Evolutionary conservation across 208 protist species (phyloP), one percentile per base, ranked within the genome.

Genomic region (Wallacemonas sp.): DNA sequence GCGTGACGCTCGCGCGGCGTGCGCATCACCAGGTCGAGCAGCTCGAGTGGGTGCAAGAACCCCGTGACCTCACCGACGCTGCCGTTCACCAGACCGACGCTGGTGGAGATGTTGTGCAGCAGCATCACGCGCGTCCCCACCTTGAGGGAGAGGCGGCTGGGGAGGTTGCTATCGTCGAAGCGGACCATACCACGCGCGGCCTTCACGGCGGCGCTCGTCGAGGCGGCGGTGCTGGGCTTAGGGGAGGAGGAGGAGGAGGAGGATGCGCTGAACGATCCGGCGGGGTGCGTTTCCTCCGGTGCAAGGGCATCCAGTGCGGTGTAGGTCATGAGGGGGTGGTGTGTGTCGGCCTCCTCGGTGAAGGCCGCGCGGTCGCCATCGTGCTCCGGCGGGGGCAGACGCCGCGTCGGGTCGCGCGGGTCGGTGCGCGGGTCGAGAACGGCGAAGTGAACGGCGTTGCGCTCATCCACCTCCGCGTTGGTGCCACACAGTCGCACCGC

Each of bases 41-140:
- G 59, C 63, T 94, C 84, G n/a, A 89, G 49, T 3, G 87, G 84
- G 63, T 89, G 80, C 26, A 91, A 42, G 71, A 95, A 95, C n/a
- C 84, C 86, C 0, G 66, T 70, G 8, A 95, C 84, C 29, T 81
- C 74, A 2, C 84, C 87, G 5, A 91, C 79, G 14, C 72, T 77
- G 3, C 89, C 89, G 70, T 95, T 93, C 18, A 89, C 84, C n/a
- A 95, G 76, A n/a, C 71, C 68, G 18, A 81, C 20, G 23, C 54
- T 65, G 25, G 80, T 54, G n/a, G 79, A 76, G 48, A 95, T 67
- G 72, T 95, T 95, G 41, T 81, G 50, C 29, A 81, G 44, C 16
- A 93, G 67, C 80, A 93, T 87, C 59, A 93, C 87, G 0, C 81
- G 84, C 0, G 89, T 79, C 7, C 84, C 81, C 0, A 92, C 76